A percentile compares a stretch with the other conserved stretches of the same genome.
Evolutionary conservation across 495 filamentous ascomycete species (phyloP).

Genomic region (Neurospora sp.): DNA sequence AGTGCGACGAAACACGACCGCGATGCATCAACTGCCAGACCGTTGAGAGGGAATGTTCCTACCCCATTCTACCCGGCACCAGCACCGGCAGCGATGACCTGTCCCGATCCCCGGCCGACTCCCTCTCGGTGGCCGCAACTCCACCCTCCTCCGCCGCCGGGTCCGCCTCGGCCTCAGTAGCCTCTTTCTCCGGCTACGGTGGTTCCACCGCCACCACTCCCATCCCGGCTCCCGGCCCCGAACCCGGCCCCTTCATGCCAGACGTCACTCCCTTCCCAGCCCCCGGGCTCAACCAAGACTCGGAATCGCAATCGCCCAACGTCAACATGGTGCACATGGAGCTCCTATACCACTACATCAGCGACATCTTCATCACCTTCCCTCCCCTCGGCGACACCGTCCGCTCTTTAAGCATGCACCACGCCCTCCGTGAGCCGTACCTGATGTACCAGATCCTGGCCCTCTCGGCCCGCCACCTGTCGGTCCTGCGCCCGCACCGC

Average conservation of each 20-base stretch:
- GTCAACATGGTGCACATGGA: constrained; percentile 26
- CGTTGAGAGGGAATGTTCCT: constrained; percentile 21
- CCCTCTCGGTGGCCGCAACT: not conserved
- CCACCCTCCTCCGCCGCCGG: constrained; percentile 3
- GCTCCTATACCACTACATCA: constrained; percentile 24
- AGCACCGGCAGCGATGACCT: not conserved
- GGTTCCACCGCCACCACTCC: not conserved
- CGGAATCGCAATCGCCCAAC: not conserved
- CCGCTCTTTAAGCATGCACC: constrained; percentile 5
- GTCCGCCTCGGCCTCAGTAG: not conserved
- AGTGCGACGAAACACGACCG: constrained; percentile 28
- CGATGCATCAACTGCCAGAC: constrained; percentile 26
- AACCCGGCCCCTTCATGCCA: not conserved
- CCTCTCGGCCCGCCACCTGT: constrained; percentile 36
- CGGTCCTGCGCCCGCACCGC: constrained; percentile 20
- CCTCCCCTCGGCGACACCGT: not conserved
- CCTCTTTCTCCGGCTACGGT: not conserved
- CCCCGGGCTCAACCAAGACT: not conserved
- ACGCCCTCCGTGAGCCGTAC: constrained; percentile 19
- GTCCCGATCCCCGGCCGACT: not conserved
- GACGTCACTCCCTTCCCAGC: not conserved
- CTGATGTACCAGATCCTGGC: constrained; percentile 39
- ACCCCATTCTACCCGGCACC: constrained; percentile 5
- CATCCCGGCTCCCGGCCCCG: not conserved
- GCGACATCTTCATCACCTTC: constrained; percentile 4